Evolutionary conservation across 257 asterid genomes (phyloP).

Genomic region (Gynochthodes officinalis): DNA sequence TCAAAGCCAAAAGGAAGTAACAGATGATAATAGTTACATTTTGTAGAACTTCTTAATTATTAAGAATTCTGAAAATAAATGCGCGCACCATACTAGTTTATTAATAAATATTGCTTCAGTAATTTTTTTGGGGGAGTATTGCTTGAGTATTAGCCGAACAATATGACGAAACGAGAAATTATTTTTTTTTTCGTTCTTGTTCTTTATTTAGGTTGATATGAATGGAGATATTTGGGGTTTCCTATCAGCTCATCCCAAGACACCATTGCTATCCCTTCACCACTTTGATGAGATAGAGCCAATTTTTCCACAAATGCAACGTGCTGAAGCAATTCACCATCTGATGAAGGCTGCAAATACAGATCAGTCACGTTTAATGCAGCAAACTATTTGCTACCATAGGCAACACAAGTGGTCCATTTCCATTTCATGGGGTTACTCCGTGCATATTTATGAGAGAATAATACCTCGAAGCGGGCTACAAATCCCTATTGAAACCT

Average conservation of each 20-base stretch:
- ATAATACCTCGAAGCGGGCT: constrained; percentile 28
- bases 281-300: constrained; percentile 57
- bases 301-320: constrained; percentile 59
- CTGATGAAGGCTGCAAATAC: constrained; percentile 57
- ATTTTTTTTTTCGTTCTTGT: no score
- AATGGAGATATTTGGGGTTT: constrained; percentile 65
- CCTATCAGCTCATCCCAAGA: constrained; percentile 57
- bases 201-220: constrained; percentile 62
- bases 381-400: constrained; percentile 64
- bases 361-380: constrained; percentile 64
- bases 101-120: no score
- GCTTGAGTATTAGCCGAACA: no score
- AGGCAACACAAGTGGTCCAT: constrained; percentile 53
- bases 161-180: no score
- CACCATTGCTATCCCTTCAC: constrained; percentile 65
- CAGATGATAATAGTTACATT: no score
- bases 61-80: no score
- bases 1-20: no score
- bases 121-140: no score
- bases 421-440: constrained; percentile 55
- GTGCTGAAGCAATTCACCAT: constrained; percentile 42
- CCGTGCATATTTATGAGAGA: constrained; percentile 49
- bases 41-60: no score
- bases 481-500: constrained; percentile 33
- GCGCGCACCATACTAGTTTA: no score